phyloP scores from a whole-genome alignment of 805 yeast species.

The Ogataea ramenticola region DNA sequence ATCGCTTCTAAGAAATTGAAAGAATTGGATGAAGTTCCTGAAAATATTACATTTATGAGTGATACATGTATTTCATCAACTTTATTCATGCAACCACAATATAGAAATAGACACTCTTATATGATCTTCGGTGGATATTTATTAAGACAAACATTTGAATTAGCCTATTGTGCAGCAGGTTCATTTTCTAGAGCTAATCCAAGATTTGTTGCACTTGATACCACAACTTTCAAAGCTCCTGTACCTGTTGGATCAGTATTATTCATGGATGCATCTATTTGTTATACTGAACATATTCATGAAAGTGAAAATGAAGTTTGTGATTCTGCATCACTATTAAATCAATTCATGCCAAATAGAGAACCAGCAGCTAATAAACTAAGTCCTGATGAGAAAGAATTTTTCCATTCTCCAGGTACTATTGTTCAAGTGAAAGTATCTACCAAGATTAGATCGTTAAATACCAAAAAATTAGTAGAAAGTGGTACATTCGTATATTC shows the following conservation, averaged over 20 bases:
- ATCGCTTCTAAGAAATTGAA: conserved; percentile 31
- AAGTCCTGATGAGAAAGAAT: conserved; percentile 44
- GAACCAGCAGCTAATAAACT: conserved; percentile 52
- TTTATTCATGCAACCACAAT: conserved; percentile 92
- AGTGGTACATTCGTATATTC: conserved; percentile 88
- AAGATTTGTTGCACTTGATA: conserved; percentile 81
- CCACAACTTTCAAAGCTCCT: conserved; percentile 87
- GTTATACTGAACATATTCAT: conserved; percentile 78
- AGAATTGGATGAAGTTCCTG: conserved; percentile 33
- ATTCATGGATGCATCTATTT: conserved; percentile 73
- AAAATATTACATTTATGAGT: conserved; percentile 55
- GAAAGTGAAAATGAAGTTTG: conserved; percentile 18
- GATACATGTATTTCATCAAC: conserved; percentile 70
- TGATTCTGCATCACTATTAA: conserved; percentile 16
- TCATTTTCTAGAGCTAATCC: conserved; percentile 82
- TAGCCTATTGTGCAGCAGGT: conserved; percentile 90
- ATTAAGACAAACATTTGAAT: conserved; percentile 86
- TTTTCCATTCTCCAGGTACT: conserved; percentile 74
- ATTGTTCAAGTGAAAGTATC: conserved; percentile 86
- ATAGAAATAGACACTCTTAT: conserved; percentile 87
- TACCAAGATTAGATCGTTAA: conserved; percentile 62
- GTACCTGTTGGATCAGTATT: conserved; percentile 93
- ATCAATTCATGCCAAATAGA: conserved; percentile 34
- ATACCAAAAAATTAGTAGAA: conserved; percentile 48
- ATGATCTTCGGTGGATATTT: conserved; percentile 95